These are phyloP conservation scores for Haematococcus lacustris DNA, from an alignment of 139 green algal species.

Conservation along the genomic window DNA sequence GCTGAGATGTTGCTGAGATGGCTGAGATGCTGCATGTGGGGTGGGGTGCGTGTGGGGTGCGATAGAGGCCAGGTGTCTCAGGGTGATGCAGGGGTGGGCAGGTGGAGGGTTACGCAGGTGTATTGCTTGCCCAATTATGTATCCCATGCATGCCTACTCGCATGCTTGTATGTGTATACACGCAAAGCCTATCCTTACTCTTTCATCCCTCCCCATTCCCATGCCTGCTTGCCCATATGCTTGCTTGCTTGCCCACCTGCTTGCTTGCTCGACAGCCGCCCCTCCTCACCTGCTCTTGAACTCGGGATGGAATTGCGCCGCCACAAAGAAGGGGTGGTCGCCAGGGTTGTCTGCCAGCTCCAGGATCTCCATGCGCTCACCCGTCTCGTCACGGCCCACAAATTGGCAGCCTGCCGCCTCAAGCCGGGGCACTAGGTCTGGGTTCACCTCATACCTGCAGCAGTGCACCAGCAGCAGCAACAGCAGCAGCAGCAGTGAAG, in stretches of 20 bases:
- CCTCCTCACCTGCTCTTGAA: slow-evolving; percentile 58
- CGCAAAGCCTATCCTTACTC: background rate
- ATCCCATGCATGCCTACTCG: background rate
- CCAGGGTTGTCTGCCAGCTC: slow-evolving; percentile 62
- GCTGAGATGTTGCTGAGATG: no score
- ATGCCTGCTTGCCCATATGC: no score
- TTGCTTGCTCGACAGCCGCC: background rate
- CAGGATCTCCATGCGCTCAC: slow-evolving; percentile 93
- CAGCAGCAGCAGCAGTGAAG: no score
- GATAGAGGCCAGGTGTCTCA: background rate
- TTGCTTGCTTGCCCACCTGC: background rate
- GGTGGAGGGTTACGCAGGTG: no score
- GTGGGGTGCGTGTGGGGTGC: no score
- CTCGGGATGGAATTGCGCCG: slow-evolving; percentile 79
- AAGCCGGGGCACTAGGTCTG: slow-evolving; percentile 76
- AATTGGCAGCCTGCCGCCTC: slow-evolving; percentile 77
- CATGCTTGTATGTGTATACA: background rate
- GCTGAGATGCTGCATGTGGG: no score
- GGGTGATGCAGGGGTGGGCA: background rate
- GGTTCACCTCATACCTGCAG: slow-evolving; percentile 91
- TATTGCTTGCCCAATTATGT: no score
- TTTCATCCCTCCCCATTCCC: background rate
- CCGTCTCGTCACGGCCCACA: slow-evolving; percentile 89
- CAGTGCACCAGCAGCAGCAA: no score
- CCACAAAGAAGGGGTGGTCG: slow-evolving; percentile 87